Conservation (phyloP, 2,329 filamentous ascomycete species). For the Chaetomiaceae sp. region DNA sequence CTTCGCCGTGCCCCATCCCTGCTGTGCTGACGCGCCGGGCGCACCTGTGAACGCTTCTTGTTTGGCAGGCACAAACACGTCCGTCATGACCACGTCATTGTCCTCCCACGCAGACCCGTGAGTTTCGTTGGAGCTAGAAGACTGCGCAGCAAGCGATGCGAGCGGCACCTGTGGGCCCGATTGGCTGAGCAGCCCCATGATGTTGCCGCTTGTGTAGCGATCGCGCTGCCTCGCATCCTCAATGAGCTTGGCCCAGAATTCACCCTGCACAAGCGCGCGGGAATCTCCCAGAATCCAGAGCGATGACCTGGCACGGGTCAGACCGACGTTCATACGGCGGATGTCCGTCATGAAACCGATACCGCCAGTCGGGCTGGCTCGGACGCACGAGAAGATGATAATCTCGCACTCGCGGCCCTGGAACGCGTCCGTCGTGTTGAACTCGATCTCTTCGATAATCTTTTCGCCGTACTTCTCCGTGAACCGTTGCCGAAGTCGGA, state of each 20-base stretch:
- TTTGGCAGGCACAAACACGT: conserved; percentile 12
- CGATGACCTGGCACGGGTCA: conserved; percentile 93
- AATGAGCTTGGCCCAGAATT: conserved; percentile 86
- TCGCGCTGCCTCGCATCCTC: conserved; percentile 70
- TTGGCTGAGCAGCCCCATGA: conserved; percentile 43
- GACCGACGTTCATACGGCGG: conserved; percentile 96
- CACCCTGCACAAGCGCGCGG: conserved; percentile 73
- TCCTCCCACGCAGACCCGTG: neutral
- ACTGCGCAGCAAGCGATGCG: conserved; percentile 4
- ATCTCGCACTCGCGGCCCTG: conserved; percentile 95
- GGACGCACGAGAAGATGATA: conserved; percentile 98
- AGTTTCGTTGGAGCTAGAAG: neutral
- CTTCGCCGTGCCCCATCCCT: conserved; percentile 4
- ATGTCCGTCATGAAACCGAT: conserved; percentile 99
- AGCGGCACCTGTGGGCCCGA: conserved; percentile 34
- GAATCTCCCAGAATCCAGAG: conserved; percentile 96
- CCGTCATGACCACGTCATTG: conserved; percentile 25
- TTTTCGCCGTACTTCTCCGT: conserved; percentile 61
- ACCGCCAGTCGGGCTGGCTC: conserved; percentile 83
- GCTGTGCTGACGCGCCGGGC: neutral
- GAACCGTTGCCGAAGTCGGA: conserved; percentile 72
- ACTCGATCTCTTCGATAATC: conserved; percentile 78
- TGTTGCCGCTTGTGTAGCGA: conserved; percentile 65
- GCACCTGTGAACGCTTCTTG: neutral
- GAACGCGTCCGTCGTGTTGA: conserved; percentile 98